Evolutionary conservation across 768 basidiomycete species (phyloP).

Genomic region (Boletus tylopilopsis): DNA sequence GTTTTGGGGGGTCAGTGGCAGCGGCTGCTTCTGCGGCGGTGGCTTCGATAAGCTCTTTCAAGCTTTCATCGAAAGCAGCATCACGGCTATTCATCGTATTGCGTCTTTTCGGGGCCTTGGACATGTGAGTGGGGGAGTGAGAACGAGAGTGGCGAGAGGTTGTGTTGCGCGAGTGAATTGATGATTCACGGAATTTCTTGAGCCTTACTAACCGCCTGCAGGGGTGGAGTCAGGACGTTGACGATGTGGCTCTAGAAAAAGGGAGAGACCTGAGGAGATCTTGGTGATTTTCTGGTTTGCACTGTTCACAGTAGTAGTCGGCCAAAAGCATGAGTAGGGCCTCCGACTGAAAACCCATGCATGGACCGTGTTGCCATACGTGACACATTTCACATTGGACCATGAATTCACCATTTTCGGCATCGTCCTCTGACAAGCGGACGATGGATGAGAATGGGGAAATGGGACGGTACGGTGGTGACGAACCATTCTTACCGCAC

Average conservation of each 20-base stretch:
- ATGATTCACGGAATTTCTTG: constrained; percentile 56
- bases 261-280: constrained; percentile 74
- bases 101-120: constrained; percentile 77
- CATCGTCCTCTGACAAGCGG: constrained; percentile 58
- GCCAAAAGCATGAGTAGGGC: constrained; percentile 68
- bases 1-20: constrained; percentile 38
- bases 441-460: constrained; percentile 24
- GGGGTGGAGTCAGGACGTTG: constrained; percentile 14
- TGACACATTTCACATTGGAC: constrained; percentile 96
- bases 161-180: constrained; percentile 58
- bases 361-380: constrained; percentile 96
- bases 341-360: constrained; percentile 88
- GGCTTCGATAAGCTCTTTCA: constrained; percentile 72
- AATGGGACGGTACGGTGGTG: constrained; percentile 6
- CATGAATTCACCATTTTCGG: constrained; percentile 92
- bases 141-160: constrained; percentile 67
- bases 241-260: constrained; percentile 12
- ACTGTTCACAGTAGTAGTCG: constrained; percentile 93
- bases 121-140: constrained; percentile 59
- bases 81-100: constrained; percentile 99
- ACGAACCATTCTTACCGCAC: constrained; percentile 76
- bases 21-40: constrained; percentile 70
- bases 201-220: constrained; percentile 57
- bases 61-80: constrained; percentile 86
- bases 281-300: constrained; percentile 80